Evolutionary conservation across 192 early-diverging fungal genomes (phyloP), one percentile per base, ranked within the genome.

Genomic region (Lobosporangium transversale): DNA sequence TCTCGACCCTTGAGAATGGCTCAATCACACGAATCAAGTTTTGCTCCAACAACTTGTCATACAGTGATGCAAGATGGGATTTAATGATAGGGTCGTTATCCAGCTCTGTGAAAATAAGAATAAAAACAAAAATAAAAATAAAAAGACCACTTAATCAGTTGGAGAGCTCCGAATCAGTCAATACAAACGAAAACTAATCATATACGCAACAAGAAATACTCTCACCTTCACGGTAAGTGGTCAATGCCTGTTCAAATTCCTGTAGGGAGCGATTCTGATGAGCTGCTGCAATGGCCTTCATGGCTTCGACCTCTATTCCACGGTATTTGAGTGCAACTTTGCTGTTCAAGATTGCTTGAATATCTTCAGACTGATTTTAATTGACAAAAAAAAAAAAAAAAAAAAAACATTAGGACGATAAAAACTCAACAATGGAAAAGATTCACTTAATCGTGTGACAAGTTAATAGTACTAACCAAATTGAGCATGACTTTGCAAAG

Each of bases 401-500:
- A 40, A 40, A 14, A 40, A 40, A 40, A 40, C 8, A 10, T 40
- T 40, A 7, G 37, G 37, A 14, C 37, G 37, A 40, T 40, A 40
- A 40, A 10, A 40, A 7, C 14, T 40, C 37, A 40, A 40, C 37
- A 40, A 7, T 14, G n/a, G n/a, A n/a, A n/a, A n/a, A n/a, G n/a
- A n/a, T n/a, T n/a, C n/a, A n/a, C n/a, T n/a, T n/a, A n/a, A n/a
- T n/a, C n/a, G n/a, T n/a, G n/a, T n/a, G n/a, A n/a, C 37, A 40
- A 10, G 37, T 14, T 40, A 7, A 40, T 7, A 14, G 4, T 5
- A 5, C 79, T 78, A 87, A 93, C 93, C 86, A 94, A 74, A 84
- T 96, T 97, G 40, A 97, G 86, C 98, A 99, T 99, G 67, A 99
- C 94, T 79, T 99, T 98, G 88, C 96, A 98, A 45, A 99, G 86